Conservation (phyloP, 768 basidiomycete genomes). For the Brasilioporus rufonigricans region DNA sequence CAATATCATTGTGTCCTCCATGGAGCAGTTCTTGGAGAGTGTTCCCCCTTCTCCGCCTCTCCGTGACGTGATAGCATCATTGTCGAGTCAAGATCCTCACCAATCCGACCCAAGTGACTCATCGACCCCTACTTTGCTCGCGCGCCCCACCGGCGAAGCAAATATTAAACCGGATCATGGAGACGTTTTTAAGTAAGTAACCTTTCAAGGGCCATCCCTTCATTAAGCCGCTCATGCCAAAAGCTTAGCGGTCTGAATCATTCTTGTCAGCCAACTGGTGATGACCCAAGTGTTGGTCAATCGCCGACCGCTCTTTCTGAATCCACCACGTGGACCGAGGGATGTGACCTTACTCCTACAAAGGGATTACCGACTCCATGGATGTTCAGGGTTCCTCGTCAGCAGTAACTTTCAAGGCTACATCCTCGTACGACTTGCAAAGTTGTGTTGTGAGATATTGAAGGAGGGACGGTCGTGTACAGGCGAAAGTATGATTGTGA, state of each 20-base stretch:
- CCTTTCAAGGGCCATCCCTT: no score
- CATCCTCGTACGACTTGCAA: no score
- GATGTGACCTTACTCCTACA: neutral
- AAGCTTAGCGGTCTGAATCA: neutral
- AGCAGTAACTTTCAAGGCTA: neutral
- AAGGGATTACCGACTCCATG: neutral
- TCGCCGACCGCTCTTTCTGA: neutral
- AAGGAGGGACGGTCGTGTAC: no score
- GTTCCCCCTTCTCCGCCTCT: neutral
- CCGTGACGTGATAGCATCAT: neutral
- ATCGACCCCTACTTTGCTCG: neutral
- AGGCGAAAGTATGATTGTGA: no score
- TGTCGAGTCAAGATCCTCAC: neutral
- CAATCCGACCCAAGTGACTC: neutral
- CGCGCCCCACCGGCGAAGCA: neutral
- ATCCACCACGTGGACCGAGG: neutral
- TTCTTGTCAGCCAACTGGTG: neutral
- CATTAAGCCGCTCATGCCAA: neutral
- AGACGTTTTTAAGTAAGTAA: neutral
- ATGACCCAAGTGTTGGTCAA: neutral
- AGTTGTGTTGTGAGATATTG: no score
- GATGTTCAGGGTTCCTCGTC: neutral
- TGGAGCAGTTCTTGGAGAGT: neutral
- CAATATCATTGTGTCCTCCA: neutral
- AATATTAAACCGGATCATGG: neutral